These are phyloP conservation scores for Nissolia schottii DNA, from an alignment of 306 rosid species.

Conservation along the genomic window DNA sequence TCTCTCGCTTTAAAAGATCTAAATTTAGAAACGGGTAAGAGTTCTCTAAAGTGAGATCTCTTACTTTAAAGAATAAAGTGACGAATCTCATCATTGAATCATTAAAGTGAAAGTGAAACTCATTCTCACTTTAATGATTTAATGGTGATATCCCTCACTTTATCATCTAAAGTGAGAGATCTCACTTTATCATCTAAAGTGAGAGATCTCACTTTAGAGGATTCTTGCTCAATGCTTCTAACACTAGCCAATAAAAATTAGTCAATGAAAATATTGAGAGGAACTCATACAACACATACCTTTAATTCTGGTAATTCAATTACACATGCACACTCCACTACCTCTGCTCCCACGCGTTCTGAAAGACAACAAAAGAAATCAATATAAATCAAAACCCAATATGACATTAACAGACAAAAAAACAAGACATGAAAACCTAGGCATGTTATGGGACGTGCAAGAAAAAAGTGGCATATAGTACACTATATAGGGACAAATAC, in stretches of 20 bases:
- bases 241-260: neutral
- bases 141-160: too few species aligned
- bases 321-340: conserved; percentile 67
- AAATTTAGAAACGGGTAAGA: too few species aligned
- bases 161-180: too few species aligned
- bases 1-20: too few species aligned
- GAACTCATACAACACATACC: conserved; percentile 14
- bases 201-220: too few species aligned
- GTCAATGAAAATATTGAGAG: neutral
- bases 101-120: too few species aligned
- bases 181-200: too few species aligned
- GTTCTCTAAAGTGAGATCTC: too few species aligned
- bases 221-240: too few species aligned
- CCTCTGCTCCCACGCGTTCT: conserved; percentile 74
- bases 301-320: conserved; percentile 64
- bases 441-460: neutral
- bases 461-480: neutral
- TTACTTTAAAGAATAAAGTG: too few species aligned
- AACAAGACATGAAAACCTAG: neutral
- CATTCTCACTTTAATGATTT: too few species aligned
- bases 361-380: neutral
- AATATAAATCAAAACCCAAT: neutral
- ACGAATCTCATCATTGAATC: too few species aligned
- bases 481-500: neutral
- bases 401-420: neutral